Evolutionary conservation across 1,139 yeast species (phyloP), one percentile per base, ranked within the genome.

Genomic region (Yamadazyma dendronema): DNA sequence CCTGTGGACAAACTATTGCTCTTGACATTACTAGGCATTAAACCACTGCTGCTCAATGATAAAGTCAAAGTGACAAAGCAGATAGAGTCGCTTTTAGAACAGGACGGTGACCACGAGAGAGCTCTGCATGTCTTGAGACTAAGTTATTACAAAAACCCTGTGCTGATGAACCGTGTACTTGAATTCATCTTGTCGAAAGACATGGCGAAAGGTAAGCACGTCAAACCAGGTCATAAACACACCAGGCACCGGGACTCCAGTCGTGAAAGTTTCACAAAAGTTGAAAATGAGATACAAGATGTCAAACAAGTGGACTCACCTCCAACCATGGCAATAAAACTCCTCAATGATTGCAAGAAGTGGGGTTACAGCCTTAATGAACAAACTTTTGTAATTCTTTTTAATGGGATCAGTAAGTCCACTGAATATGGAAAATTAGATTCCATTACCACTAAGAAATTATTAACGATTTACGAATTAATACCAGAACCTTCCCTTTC

Each of bases 111-210:
- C 35, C 45, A 66, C 0, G 65, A 62, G 24, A 71, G 84, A 41
- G 90, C 92, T 0, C 47, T 72, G 12, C 66, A 67, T 42, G 56
- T 82, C 17, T 71, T 78, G 5, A 66, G 69, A 34, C 44, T 81
- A 19, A 80, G 61, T 5, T 39, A 49, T 5, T 36, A 44, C 0
- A 63, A 70, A 23, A 86, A 86, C 8, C 52, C 67, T 0, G 85
- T 79, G 21, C 85, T 78, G 0, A 73, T 79, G 78, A 84, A 84
- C 44, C 65, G 72, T 12, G 67, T 84, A 1, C 55, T 78, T 51
- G 69, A 72, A 42, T 72, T 77, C 64, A 61, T 70, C 25, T 56
- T 81, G 10, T 57, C 59, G 6, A 3, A 17, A 21, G 4, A 10
- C 13, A 6, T 6, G 8, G 16, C 15, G 8, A 10, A 17, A 17